These are phyloP conservation scores for Lentinula guzmanii DNA, from an alignment of 768 basidiomycete species.

Conservation along the genomic window DNA sequence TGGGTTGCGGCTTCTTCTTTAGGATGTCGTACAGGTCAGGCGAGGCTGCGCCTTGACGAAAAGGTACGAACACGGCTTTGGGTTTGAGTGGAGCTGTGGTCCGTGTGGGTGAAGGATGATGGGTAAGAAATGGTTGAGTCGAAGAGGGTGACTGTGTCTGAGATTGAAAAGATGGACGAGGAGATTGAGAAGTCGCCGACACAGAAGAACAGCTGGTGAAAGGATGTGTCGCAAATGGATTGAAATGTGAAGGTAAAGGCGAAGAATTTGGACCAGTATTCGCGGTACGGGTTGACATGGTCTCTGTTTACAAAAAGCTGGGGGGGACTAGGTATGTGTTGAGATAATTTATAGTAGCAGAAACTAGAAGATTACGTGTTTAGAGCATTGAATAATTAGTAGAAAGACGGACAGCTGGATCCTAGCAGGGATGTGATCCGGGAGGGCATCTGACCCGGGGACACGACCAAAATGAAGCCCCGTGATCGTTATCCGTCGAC, in stretches of 20 bases:
- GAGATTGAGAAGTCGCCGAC: background rate
- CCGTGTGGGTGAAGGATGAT: background rate
- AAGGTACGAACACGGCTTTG: conserved; percentile 6
- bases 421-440: background rate
- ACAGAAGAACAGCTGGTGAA: conserved; percentile 5
- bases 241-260: background rate
- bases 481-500: background rate
- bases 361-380: background rate
- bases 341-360: background rate
- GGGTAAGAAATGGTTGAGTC: background rate
- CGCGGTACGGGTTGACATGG: background rate
- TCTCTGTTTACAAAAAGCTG: background rate
- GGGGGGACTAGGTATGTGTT: background rate
- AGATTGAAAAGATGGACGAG: background rate
- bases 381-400: background rate
- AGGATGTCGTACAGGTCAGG: conserved; percentile 8
- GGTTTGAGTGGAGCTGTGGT: background rate
- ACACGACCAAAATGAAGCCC: background rate
- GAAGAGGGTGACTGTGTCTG: background rate
- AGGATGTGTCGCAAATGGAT: conserved; percentile 6
- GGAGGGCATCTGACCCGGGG: background rate
- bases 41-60: conserved; percentile 5
- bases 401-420: background rate
- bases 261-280: background rate
- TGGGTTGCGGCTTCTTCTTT: conserved; percentile 6